Conservation (phyloP, 148 eudicot genomes). For the Arctostaphylos glauca region DNA sequence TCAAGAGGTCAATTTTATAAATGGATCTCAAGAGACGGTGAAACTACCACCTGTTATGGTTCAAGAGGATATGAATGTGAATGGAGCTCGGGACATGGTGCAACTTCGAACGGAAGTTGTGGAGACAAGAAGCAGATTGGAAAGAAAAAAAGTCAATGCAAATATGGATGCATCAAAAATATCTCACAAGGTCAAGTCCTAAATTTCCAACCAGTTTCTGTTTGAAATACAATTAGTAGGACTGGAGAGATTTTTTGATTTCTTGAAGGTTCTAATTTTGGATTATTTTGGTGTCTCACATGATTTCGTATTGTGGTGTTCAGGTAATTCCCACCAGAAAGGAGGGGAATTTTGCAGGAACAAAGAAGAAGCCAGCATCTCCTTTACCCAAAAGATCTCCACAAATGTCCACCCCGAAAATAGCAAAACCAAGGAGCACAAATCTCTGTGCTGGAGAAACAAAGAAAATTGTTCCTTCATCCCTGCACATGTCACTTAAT, state of each 20-base stretch:
- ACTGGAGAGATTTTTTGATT: background rate
- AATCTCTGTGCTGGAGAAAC: slow-evolving; percentile 37
- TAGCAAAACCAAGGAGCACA: slow-evolving; percentile 47
- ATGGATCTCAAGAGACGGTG: slow-evolving; percentile 24
- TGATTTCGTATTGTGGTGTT: slow-evolving; percentile 17
- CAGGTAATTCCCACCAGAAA: slow-evolving; percentile 45
- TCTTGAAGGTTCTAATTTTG: background rate
- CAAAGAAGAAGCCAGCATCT: slow-evolving; percentile 48
- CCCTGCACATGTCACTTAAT: slow-evolving; percentile 74
- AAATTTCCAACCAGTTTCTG: slow-evolving; percentile 3
- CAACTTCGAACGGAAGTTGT: background rate
- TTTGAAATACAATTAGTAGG: background rate
- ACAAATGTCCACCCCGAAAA: slow-evolving; percentile 39
- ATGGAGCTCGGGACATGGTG: slow-evolving; percentile 19
- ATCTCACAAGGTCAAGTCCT: slow-evolving; percentile 51
- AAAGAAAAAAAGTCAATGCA: slow-evolving; percentile 21
- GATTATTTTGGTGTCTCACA: slow-evolving; percentile 12
- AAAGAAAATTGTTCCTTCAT: slow-evolving; percentile 46
- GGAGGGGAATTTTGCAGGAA: slow-evolving; percentile 25
- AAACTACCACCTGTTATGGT: slow-evolving; percentile 30
- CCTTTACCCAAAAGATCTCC: slow-evolving; percentile 42
- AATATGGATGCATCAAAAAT: slow-evolving; percentile 28
- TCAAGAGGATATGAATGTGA: slow-evolving; percentile 31
- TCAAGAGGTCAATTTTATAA: slow-evolving; percentile 32
- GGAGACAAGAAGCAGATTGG: slow-evolving; percentile 9